Evolutionary conservation across 495 filamentous ascomycete species (phyloP).

Genomic region (Ascodesmis nigricans): DNA sequence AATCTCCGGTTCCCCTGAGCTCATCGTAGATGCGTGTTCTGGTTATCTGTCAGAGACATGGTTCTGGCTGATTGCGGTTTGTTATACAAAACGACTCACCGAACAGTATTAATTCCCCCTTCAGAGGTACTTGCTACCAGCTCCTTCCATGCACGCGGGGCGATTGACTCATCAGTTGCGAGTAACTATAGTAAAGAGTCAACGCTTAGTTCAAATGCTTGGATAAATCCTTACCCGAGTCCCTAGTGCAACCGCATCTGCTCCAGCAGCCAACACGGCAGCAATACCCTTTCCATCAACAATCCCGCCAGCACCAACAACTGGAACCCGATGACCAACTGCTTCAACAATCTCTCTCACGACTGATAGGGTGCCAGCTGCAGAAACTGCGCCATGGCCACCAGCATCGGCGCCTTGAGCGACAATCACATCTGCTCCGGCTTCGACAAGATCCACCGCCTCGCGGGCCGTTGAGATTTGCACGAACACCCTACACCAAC

Average conservation of each 20-base stretch:
- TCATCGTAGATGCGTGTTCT: conserved; percentile 46
- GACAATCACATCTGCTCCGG: conserved; percentile 41
- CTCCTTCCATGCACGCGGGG: conserved; percentile 36
- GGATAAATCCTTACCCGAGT: conserved; percentile 38
- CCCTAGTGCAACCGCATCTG: conserved; percentile 44
- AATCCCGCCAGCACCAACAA: conserved; percentile 56
- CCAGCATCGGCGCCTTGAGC: conserved; percentile 54
- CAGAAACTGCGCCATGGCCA: conserved; percentile 41
- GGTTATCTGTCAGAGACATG: background rate
- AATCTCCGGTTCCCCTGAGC: conserved; percentile 42
- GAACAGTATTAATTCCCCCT: conserved; percentile 39
- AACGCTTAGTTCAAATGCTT: background rate
- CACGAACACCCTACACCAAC: conserved; percentile 36
- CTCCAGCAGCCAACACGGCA: conserved; percentile 44
- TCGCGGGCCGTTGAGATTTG: conserved; percentile 42
- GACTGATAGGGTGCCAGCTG: conserved; percentile 35
- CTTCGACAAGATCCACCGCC: conserved; percentile 25
- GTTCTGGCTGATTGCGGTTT: background rate
- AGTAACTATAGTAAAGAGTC: conserved; percentile 25
- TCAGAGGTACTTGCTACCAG: conserved; percentile 38
- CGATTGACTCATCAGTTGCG: conserved; percentile 39
- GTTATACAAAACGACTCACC: conserved; percentile 13
- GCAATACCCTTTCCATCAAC: conserved; percentile 42
- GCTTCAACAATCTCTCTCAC: conserved; percentile 38
- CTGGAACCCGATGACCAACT: conserved; percentile 27